Percentiles rank a stretch among this genome's conserved stretches.
Evolutionary conservation across 441 rosid species (phyloP).

Genomic region (Bruguiera hainesii): DNA sequence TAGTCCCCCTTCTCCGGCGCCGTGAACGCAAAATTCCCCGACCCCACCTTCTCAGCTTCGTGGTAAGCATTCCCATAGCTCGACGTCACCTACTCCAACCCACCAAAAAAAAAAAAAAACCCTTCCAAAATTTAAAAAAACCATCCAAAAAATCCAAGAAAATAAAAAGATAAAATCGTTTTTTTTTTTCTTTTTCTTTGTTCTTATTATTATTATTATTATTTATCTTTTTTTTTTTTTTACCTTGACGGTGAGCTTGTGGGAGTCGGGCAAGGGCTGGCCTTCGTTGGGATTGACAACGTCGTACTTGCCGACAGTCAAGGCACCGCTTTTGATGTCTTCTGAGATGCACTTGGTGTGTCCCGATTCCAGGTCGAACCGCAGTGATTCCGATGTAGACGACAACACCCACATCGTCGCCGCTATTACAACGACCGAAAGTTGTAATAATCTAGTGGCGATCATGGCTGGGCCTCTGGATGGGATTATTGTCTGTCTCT

Average conservation of each 20-base stretch:
- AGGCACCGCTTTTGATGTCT: constrained; percentile 54
- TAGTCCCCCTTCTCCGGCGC: constrained; percentile 70
- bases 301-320: constrained; percentile 74
- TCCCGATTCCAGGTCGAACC: constrained; percentile 68
- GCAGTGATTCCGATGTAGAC: constrained; percentile 44
- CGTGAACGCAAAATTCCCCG: constrained; percentile 75
- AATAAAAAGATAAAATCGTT: too few species aligned
- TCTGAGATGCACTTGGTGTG: constrained; percentile 78
- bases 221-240: background rate
- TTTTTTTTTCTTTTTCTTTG: too few species aligned
- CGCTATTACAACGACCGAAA: background rate
- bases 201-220: background rate
- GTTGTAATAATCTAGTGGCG: background rate
- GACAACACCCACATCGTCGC: constrained; percentile 29
- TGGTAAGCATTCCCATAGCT: constrained; percentile 60
- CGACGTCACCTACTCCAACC: constrained; percentile 54
- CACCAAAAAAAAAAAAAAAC: background rate
- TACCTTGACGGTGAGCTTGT: constrained; percentile 62
- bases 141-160: too few species aligned
- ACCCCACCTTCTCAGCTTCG: constrained; percentile 48
- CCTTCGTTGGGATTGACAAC: constrained; percentile 60
- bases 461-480: constrained; percentile 8
- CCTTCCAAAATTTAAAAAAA: background rate
- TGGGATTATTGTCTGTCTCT: background rate
- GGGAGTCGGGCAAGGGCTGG: constrained; percentile 52